phyloP scores from a whole-genome alignment of 2,329 filamentous ascomycete species.

The Arthrinium puccinioides region DNA sequence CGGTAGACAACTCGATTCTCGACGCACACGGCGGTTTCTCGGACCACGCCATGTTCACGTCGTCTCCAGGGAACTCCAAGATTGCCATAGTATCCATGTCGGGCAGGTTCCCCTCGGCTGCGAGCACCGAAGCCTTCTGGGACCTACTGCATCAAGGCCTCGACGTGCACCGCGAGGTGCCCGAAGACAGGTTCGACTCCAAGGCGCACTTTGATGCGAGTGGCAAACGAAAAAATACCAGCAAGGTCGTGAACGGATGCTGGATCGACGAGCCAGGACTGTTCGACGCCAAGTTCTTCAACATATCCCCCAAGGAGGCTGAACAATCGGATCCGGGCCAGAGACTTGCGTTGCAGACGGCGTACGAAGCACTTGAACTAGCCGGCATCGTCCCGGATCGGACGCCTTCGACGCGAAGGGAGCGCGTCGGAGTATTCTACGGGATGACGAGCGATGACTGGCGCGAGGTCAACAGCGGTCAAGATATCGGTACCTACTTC shows the following conservation, averaged over 20 bases:
- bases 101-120: constrained; percentile 51
- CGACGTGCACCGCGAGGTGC: neutral
- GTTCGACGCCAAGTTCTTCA: neutral
- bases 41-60: too few relatives aligned
- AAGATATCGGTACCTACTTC: constrained; percentile 57
- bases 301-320: neutral
- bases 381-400: constrained; percentile 57
- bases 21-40: too few relatives aligned
- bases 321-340: constrained; percentile 65
- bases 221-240: neutral
- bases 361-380: constrained; percentile 64
- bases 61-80: too few relatives aligned
- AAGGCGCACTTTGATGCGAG: neutral
- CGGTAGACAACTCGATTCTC: too few relatives aligned
- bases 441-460: constrained; percentile 71
- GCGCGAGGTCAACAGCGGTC: constrained; percentile 65
- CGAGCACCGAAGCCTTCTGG: neutral
- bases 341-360: constrained; percentile 55
- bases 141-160: neutral
- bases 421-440: constrained; percentile 58
- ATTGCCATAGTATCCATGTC: constrained; percentile 61
- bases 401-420: constrained; percentile 50
- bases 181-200: neutral
- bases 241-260: neutral
- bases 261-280: neutral